These are phyloP conservation scores for Blastomyces silverae DNA, from an alignment of 2,329 filamentous ascomycete species.

Conservation along the genomic window DNA sequence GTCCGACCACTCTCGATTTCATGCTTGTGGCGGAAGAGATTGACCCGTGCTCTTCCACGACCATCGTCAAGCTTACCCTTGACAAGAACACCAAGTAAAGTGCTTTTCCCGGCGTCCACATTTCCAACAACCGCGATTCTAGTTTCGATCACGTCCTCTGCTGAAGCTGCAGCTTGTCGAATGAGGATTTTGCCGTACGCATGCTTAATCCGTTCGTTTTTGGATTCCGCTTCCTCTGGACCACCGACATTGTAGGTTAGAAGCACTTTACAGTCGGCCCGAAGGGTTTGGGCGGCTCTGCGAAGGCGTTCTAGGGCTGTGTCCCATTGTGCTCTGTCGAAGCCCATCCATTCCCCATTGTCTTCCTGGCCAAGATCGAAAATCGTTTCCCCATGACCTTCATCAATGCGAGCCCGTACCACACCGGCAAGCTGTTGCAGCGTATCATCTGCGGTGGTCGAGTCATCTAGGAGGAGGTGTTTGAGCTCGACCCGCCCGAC, in stretches of 20 bases:
- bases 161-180: constrained; percentile 62
- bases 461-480: constrained; percentile 61
- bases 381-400: constrained; percentile 81
- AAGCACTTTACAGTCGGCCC: constrained; percentile 72
- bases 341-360: constrained; percentile 74
- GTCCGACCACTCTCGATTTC: constrained; percentile 94
- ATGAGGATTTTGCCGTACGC: constrained; percentile 83
- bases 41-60: constrained; percentile 84
- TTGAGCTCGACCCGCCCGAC: constrained; percentile 56
- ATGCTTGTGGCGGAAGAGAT: constrained; percentile 95
- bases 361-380: constrained; percentile 92
- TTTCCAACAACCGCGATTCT: constrained; percentile 96
- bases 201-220: constrained; percentile 60
- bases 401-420: constrained; percentile 62
- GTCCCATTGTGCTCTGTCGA: constrained; percentile 69
- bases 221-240: constrained; percentile 60
- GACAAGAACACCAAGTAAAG: constrained; percentile 88
- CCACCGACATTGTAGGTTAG: constrained; percentile 88
- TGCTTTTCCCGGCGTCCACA: constrained; percentile 95
- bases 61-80: constrained; percentile 95
- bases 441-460: constrained; percentile 51
- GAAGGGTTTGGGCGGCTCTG: constrained; percentile 56
- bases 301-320: constrained; percentile 60
- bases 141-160: constrained; percentile 90
- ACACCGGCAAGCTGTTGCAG: constrained; percentile 58